These are phyloP conservation scores for Areca catechu DNA, from an alignment of 176 grass and related monocot genomes.

Conservation along the genomic window DNA sequence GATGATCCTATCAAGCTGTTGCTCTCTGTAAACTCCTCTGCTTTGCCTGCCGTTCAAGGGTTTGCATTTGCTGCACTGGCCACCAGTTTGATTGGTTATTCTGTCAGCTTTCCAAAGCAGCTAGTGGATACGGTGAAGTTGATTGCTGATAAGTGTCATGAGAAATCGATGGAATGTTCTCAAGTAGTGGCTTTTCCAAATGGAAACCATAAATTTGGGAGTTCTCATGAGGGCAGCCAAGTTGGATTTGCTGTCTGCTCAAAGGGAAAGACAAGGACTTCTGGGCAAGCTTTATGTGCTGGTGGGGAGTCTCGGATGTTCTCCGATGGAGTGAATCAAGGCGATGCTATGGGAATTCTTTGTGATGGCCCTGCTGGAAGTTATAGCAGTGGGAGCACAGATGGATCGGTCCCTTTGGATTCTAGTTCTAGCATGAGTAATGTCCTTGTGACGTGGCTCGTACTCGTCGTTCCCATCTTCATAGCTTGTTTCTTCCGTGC, in stretches of 20 bases:
- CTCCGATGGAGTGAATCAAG: not conserved
- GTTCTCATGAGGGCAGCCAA: too few species aligned
- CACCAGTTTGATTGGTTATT: conserved; percentile 74
- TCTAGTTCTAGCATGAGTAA: not conserved
- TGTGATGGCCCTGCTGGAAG: conserved; percentile 2
- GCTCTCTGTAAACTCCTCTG: conserved; percentile 74
- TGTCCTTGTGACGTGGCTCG: conserved; percentile 34
- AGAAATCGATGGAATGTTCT: not conserved
- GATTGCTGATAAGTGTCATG: conserved; percentile 31
- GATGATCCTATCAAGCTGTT: conserved; percentile 75
- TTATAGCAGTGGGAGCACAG: not conserved
- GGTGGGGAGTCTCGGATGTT: too few species aligned
- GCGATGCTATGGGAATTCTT: conserved; percentile 4
- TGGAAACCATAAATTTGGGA: too few species aligned
- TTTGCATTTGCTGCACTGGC: conserved; percentile 68
- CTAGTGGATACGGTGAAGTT: conserved; percentile 48
- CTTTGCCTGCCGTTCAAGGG: conserved; percentile 57
- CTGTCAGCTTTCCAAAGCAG: conserved; percentile 77
- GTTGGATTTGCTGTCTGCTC: too few species aligned
- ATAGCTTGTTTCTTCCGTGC: conserved; percentile 54
- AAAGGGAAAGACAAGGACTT: too few species aligned
- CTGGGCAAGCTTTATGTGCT: too few species aligned
- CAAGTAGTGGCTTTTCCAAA: too few species aligned
- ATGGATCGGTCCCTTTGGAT: not conserved
- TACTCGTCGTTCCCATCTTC: conserved; percentile 41